Evolutionary conservation across 2,329 filamentous ascomycete genomes (phyloP).

Genomic region (Neopestalotiopsis rosae): DNA sequence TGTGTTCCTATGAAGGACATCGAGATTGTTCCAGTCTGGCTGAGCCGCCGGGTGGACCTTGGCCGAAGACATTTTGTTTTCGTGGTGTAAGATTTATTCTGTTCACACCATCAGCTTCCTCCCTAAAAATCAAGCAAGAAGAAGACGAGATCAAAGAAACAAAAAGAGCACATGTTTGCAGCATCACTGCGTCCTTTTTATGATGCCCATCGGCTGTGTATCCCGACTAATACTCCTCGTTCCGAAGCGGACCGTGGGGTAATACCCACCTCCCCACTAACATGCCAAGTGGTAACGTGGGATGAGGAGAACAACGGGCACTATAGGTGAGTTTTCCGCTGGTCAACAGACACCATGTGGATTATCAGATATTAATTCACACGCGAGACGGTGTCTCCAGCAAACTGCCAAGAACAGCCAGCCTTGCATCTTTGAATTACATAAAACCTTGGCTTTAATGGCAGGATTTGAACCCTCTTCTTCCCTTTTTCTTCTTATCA

Average conservation of each 20-base stretch:
- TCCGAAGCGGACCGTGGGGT: constrained; percentile 19
- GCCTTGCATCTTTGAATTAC: not conserved
- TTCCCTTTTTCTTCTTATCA: too few relatives aligned
- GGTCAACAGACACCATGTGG: not conserved
- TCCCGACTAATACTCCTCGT: constrained; percentile 9
- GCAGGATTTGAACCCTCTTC: too few relatives aligned
- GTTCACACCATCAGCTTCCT: not conserved
- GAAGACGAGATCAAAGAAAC: not conserved
- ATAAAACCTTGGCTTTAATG: too few relatives aligned
- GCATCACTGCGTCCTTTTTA: not conserved
- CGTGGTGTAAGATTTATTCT: not conserved
- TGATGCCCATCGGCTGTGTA: constrained; percentile 2
- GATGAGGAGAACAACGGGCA: constrained; percentile 15
- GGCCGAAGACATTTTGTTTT: constrained; percentile 22
- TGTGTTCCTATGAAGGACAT: constrained; percentile 61
- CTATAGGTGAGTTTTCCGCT: constrained; percentile 9
- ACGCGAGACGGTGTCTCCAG: not conserved
- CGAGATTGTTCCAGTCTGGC: constrained; percentile 66
- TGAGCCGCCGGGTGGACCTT: constrained; percentile 25
- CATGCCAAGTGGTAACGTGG: constrained; percentile 3
- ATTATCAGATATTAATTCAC: not conserved
- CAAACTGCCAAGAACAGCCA: not conserved
- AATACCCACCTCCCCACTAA: constrained; percentile 2
- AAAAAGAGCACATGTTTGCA: not conserved
- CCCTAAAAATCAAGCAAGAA: not conserved